These are phyloP conservation scores for Calonectria henricotiae DNA, from an alignment of 2,329 filamentous ascomycete genomes.

Conservation along the genomic window DNA sequence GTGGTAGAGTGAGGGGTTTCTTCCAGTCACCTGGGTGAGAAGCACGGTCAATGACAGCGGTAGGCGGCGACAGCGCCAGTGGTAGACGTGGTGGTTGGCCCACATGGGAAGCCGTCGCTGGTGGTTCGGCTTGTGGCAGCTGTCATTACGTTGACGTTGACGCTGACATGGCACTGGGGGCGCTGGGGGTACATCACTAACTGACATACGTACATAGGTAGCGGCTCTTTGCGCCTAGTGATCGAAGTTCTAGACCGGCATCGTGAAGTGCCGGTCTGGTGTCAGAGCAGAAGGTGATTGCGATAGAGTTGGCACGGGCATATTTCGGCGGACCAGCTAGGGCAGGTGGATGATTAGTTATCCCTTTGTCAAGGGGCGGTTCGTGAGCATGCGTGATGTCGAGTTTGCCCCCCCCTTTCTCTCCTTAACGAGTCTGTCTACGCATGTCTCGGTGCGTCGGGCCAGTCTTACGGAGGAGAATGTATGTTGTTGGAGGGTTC, in stretches of 20 bases:
- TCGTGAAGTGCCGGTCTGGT: constrained; percentile 1
- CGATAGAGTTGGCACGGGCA: constrained; percentile 37
- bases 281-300: constrained; percentile 17
- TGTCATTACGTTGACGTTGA: constrained; percentile 25
- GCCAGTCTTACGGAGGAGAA: not conserved
- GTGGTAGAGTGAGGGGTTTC: constrained; percentile 34
- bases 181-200: not conserved
- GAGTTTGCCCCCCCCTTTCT: constrained; percentile 2
- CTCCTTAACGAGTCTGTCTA: not conserved
- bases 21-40: constrained; percentile 7
- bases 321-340: constrained; percentile 32
- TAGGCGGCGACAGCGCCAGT: constrained; percentile 8
- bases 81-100: constrained; percentile 22
- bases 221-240: constrained; percentile 2
- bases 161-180: constrained; percentile 10
- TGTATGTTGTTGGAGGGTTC: constrained; percentile 7
- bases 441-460: constrained; percentile 5
- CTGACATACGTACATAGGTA: constrained; percentile 1
- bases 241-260: constrained; percentile 29
- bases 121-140: constrained; percentile 18
- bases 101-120: constrained; percentile 21
- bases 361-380: constrained; percentile 21
- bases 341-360: constrained; percentile 34
- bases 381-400: constrained; percentile 10
- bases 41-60: constrained; percentile 26